Base-by-base conservation (phyloP, 495 filamentous ascomycete genomes). In the Talaromyces proteolyticus region DNA sequence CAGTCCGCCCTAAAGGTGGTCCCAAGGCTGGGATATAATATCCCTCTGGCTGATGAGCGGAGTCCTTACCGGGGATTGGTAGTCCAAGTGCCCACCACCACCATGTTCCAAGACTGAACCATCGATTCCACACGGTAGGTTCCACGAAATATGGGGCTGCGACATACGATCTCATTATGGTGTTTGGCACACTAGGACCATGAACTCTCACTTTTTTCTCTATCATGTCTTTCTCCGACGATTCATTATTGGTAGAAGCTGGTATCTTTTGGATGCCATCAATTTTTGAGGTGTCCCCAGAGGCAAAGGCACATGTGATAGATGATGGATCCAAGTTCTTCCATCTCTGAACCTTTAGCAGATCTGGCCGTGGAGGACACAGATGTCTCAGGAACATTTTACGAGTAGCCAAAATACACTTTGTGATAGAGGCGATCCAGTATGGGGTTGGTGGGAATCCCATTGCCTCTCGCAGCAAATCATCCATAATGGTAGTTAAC, bases 101-200 rank as follows among this genome's bases (percentile, higher is more conserved):
- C 76, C 70, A 81, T 1, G 78, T 80, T 4, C 39, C 46, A 2
- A 72, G 78, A 0, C 78, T 75, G 8, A 34, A 34, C 76, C 78
- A 86, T n/a, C 80, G 73, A 44, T 76, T 77, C 75, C 70, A 77
- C 17, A 87, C 58, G 0, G 77, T 82, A 0, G 82, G 73, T 36
- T 77, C 75, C 23, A 79, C 68, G 54, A 87, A 86, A 51, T 74
- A 85, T 0, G 83, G 81, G 0, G 68, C 67, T 0, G 67, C 68
- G 14, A 34, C 29, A 34, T 34, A 34, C 29, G 29, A 34, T 14
- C 8, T 14, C 29, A 34, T 34, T 34, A 8, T 34, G 2, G 29
- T 34, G 29, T 34, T 34, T 10, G 29, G 29, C 4, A n/a, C n/a
- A n/a, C n/a, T n/a, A n/a, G n/a, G n/a, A n/a, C n/a, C n/a, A n/a